phyloP scores from a whole-genome alignment of 2,329 filamentous ascomycete species.

The Anisogramma anomala region DNA sequence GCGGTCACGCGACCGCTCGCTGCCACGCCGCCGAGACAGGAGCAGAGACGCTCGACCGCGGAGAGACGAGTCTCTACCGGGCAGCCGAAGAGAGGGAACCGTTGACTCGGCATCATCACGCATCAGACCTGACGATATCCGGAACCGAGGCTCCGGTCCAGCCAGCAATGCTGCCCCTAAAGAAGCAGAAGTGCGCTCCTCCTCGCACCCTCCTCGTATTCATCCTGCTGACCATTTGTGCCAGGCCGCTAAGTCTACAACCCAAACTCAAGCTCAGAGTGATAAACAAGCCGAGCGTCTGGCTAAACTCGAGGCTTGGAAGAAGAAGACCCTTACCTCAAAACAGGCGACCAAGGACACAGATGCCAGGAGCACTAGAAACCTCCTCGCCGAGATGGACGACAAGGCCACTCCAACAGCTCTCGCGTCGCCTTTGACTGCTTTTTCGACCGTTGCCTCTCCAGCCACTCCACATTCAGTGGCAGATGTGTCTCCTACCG shows the following conservation, averaged over 20 bases:
- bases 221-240: conserved; percentile 18
- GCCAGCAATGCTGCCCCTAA: conserved; percentile 37
- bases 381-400: conserved; percentile 62
- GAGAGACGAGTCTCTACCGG: conserved; percentile 59
- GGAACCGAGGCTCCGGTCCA: conserved; percentile 38
- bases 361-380: conserved; percentile 54
- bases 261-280: conserved; percentile 49
- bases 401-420: conserved; percentile 41
- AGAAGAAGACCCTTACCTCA: conserved; percentile 66
- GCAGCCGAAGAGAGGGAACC: conserved; percentile 56
- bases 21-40: conserved; percentile 44
- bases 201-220: background rate
- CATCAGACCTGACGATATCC: conserved; percentile 54
- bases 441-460: conserved; percentile 37
- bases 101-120: conserved; percentile 54
- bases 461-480: conserved; percentile 40
- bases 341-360: conserved; percentile 58
- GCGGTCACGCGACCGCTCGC: conserved; percentile 51
- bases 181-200: conserved; percentile 44
- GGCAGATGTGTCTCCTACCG: conserved; percentile 38
- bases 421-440: conserved; percentile 27
- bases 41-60: conserved; percentile 57
- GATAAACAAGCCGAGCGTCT: conserved; percentile 71
- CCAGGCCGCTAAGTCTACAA: conserved; percentile 43
- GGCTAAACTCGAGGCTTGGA: conserved; percentile 81